These are phyloP conservation scores for Calonectria leucothoes DNA, from an alignment of 2,329 filamentous ascomycete species.

Conservation along the genomic window DNA sequence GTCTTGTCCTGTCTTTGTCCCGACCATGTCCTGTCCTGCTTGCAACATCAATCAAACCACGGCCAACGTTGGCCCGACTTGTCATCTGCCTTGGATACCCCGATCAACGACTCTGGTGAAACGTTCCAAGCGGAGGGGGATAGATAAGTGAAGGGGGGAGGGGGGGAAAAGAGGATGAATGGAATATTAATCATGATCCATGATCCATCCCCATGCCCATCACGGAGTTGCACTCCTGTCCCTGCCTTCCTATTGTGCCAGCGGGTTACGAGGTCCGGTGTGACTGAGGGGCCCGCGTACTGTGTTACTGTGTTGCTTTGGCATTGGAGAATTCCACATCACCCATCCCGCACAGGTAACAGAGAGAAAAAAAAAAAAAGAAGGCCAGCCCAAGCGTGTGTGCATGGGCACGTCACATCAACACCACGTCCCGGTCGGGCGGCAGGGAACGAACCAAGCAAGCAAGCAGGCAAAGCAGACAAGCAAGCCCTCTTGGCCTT, in stretches of 20 bases:
- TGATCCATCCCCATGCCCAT: too few relatives aligned
- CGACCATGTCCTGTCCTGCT: too few relatives aligned
- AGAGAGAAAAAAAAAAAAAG: too few relatives aligned
- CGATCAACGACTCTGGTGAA: background rate
- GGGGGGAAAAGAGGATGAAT: too few relatives aligned
- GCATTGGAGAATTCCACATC: conserved; percentile 11
- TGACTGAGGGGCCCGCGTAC: background rate
- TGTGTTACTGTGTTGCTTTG: background rate
- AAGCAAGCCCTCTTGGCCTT: too few relatives aligned
- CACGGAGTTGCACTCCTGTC: background rate
- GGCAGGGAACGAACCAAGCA: conserved; percentile 3
- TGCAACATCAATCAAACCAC: background rate
- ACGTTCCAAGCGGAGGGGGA: background rate
- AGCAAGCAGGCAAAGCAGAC: too few relatives aligned
- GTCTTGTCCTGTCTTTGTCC: too few relatives aligned
- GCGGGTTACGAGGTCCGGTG: background rate
- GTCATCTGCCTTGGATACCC: conserved; percentile 5
- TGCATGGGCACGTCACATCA: conserved; percentile 2
- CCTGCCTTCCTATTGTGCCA: background rate
- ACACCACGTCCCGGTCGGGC: conserved; percentile 4
- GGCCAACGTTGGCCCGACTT: background rate
- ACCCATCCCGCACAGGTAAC: too few relatives aligned
- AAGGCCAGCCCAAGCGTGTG: background rate
- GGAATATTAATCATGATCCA: conserved; percentile 9
- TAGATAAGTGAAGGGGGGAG: background rate